phyloP scores from a whole-genome alignment of 1,284 basidiomycete species.

The Ganoderma sp. region DNA sequence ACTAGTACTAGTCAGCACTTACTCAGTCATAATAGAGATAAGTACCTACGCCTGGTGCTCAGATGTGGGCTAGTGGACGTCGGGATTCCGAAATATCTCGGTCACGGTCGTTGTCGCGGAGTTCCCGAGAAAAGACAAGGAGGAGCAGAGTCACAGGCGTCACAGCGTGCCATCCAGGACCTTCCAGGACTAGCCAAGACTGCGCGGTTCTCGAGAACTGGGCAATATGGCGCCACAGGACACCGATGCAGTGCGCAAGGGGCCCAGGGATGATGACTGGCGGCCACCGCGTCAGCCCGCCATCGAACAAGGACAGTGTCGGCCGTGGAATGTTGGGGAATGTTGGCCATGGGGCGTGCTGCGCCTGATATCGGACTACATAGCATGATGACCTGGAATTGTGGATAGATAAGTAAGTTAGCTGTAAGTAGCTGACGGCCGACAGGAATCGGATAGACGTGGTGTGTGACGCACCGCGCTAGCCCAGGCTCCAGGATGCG shows the following conservation, averaged over 20 bases:
- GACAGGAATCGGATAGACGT: not conserved
- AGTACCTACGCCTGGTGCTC: too few species aligned
- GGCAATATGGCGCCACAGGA: slow-evolving; percentile 1
- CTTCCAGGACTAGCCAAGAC: not conserved
- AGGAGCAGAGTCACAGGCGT: not conserved
- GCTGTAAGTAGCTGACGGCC: too few species aligned
- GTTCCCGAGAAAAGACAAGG: too few species aligned
- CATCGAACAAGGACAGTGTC: not conserved
- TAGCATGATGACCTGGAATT: not conserved
- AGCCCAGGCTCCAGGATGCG: not conserved
- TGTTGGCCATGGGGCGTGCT: not conserved
- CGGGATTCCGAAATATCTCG: too few species aligned
- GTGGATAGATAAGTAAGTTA: too few species aligned
- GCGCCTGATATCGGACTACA: not conserved
- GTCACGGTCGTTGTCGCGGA: too few species aligned
- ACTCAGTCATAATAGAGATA: too few species aligned
- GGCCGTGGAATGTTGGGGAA: not conserved
- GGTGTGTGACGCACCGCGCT: not conserved
- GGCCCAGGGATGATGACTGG: not conserved
- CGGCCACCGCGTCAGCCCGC: not conserved
- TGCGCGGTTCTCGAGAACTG: not conserved
- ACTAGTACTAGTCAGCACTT: too few species aligned
- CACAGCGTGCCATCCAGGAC: not conserved
- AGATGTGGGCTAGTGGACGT: too few species aligned
- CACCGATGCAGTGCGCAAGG: not conserved